These are phyloP conservation scores for Periconia macrospinosa DNA, from an alignment of 2,329 filamentous ascomycete genomes.

Conservation along the genomic window DNA sequence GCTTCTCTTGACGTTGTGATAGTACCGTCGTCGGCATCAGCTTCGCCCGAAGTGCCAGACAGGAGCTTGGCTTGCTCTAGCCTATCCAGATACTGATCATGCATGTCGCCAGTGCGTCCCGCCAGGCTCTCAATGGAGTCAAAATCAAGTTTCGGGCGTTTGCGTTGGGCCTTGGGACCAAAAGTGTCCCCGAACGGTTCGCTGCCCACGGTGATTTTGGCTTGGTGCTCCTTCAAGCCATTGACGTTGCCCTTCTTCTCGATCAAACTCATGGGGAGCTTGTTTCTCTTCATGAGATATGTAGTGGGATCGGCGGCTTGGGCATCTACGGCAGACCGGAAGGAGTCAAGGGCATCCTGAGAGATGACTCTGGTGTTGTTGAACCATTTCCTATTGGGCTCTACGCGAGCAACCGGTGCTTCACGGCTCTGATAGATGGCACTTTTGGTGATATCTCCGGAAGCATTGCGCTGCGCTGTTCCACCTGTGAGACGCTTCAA, in stretches of 20 bases:
- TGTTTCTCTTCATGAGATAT: constrained; percentile 95
- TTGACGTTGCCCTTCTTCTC: constrained; percentile 73
- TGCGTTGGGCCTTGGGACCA: constrained; percentile 89
- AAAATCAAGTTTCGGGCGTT: constrained; percentile 86
- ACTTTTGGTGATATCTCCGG: constrained; percentile 81
- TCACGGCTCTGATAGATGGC: constrained; percentile 84
- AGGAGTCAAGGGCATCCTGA: constrained; percentile 82
- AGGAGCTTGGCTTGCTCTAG: constrained; percentile 77
- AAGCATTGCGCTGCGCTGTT: constrained; percentile 77
- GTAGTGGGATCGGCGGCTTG: constrained; percentile 88
- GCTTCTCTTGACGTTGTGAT: constrained; percentile 58
- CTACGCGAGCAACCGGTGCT: constrained; percentile 79
- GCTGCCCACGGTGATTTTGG: constrained; percentile 90
- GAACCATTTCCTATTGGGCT: constrained; percentile 98
- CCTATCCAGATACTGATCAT: constrained; percentile 79
- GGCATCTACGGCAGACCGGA: constrained; percentile 89
- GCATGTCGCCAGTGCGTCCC: constrained; percentile 75
- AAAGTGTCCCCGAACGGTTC: constrained; percentile 87
- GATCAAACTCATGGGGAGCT: constrained; percentile 94
- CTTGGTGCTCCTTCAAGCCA: constrained; percentile 86
- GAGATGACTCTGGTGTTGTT: constrained; percentile 89
- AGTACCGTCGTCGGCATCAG: constrained; percentile 46
- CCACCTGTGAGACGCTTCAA: constrained; percentile 91
- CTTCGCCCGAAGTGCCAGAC: constrained; percentile 67
- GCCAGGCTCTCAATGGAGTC: constrained; percentile 81